Evolutionary conservation across 1,284 basidiomycete genomes (phyloP).

Genomic region (Fistulinella staudtii): DNA sequence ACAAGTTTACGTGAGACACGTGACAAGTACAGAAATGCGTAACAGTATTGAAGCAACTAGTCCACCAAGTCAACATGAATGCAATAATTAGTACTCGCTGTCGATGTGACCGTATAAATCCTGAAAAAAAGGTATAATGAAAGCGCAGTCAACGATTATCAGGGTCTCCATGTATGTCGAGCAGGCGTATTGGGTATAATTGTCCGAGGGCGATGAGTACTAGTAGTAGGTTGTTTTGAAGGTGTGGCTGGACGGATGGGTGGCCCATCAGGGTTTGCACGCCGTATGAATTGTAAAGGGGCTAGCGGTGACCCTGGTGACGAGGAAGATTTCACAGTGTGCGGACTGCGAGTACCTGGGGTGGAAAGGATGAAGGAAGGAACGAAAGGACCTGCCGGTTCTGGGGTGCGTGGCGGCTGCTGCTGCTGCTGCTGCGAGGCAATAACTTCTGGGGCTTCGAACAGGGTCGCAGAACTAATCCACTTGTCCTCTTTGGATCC

Average conservation of each 20-base stretch:
- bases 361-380: slow-evolving; percentile 50
- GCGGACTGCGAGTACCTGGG: slow-evolving; percentile 43
- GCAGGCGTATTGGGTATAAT: slow-evolving; percentile 35
- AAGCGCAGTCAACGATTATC: slow-evolving; percentile 17
- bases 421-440: too few relatives aligned
- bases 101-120: slow-evolving; percentile 15
- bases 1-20: slow-evolving; percentile 17
- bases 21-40: slow-evolving; percentile 26
- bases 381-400: slow-evolving; percentile 47
- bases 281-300: slow-evolving; percentile 54
- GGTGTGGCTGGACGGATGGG: slow-evolving; percentile 42
- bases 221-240: slow-evolving; percentile 37
- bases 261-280: slow-evolving; percentile 42
- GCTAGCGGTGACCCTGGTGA: slow-evolving; percentile 50
- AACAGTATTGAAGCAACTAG: slow-evolving; percentile 19
- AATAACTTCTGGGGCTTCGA: slow-evolving; percentile 47
- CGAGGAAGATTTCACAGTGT: slow-evolving; percentile 42
- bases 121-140: slow-evolving; percentile 8
- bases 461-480: slow-evolving; percentile 74
- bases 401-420: slow-evolving; percentile 65
- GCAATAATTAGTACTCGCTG: slow-evolving; percentile 28
- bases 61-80: slow-evolving; percentile 29
- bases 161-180: slow-evolving; percentile 35
- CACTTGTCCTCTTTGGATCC: slow-evolving; percentile 65
- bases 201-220: slow-evolving; percentile 28